Evolutionary conservation across 2,329 filamentous ascomycete species (phyloP), one percentile per base, ranked within the genome.

Genomic region (Phialophora macrospora): DNA sequence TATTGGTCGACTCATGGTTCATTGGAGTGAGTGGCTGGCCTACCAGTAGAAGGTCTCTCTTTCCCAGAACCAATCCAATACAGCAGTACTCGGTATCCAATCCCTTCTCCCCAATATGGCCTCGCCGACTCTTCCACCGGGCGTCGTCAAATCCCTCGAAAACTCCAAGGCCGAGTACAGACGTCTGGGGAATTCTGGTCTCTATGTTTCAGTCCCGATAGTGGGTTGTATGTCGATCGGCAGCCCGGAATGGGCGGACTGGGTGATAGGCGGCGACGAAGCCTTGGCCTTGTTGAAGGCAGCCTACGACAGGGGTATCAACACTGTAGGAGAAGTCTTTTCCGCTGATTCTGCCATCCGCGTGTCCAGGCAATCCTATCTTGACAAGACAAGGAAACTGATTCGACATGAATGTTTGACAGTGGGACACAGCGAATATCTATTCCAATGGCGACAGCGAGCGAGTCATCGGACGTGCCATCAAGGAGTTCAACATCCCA

Each of bases 361-460:
- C 0, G 32, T 34, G 32, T 34, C 32, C 9, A 34, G 32, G 9
- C 32, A 12, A 34, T 12, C 8, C 32, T 4, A 34, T 12, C 32
- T 34, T 34, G 32, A 34, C 3, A 2, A 34, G 32, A 34, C 9
- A 34, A 3, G 32, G 8, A 34, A 34, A 3, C 32, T 34, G 32
- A 34, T 34, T 34, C 32, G 8, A 34, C 3, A 12, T 34, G 32
- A 12, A 12, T 34, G 9, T 34, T 34, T 11, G 32, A 34, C 32
- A 34, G 9, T 60, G 73, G 73, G 75, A 76, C 51, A 76, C 75
- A 3, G 71, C 72, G 34, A 75, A 84, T 66, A 81, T 70, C 4
- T 88, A 87, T 75, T 85, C 82, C 61, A 86, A 86, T 66, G 85
- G 85, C 26, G 77, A 75, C 0, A 84, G 81, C 3, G 85, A 88